These are phyloP conservation scores for Penicillium sp. DNA, from an alignment of 2,329 filamentous ascomycete genomes.

Conservation along the genomic window DNA sequence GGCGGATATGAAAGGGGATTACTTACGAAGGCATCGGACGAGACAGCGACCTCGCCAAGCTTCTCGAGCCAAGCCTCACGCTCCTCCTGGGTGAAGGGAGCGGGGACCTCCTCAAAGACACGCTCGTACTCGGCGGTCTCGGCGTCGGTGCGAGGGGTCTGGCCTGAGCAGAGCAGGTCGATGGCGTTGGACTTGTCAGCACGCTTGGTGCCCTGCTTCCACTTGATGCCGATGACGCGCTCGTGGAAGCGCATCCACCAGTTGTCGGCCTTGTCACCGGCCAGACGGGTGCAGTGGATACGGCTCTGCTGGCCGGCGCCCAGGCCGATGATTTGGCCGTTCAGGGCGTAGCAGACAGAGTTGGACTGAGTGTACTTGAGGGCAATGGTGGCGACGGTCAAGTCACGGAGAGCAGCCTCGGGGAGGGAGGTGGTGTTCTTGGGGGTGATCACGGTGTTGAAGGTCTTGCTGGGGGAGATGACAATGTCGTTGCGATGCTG, in stretches of 20 bases:
- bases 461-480: constrained; percentile 76
- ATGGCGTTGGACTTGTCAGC: constrained; percentile 98
- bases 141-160: constrained; percentile 76
- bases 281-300: constrained; percentile 96
- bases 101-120: constrained; percentile 85
- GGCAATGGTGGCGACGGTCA: constrained; percentile 93
- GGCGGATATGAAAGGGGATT: neutral
- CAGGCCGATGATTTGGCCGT: constrained; percentile 89
- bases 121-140: constrained; percentile 85
- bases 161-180: constrained; percentile 86
- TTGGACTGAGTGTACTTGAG: constrained; percentile 99
- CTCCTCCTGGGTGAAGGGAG: constrained; percentile 79
- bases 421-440: constrained; percentile 72
- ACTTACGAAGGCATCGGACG: constrained; percentile 91
- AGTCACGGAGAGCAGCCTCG: constrained; percentile 78
- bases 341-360: constrained; percentile 94
- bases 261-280: constrained; percentile 97
- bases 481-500: constrained; percentile 91
- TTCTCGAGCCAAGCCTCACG: constrained; percentile 80
- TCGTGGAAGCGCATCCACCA: constrained; percentile 99
- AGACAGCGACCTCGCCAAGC: constrained; percentile 72
- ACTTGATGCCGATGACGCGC: constrained; percentile 81
- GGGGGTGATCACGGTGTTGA: constrained; percentile 80
- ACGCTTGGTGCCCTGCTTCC: constrained; percentile 96
- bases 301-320: constrained; percentile 96